These are phyloP conservation scores for Leishmania major DNA, from an alignment of 208 protist species.

Conservation along the genomic window DNA sequence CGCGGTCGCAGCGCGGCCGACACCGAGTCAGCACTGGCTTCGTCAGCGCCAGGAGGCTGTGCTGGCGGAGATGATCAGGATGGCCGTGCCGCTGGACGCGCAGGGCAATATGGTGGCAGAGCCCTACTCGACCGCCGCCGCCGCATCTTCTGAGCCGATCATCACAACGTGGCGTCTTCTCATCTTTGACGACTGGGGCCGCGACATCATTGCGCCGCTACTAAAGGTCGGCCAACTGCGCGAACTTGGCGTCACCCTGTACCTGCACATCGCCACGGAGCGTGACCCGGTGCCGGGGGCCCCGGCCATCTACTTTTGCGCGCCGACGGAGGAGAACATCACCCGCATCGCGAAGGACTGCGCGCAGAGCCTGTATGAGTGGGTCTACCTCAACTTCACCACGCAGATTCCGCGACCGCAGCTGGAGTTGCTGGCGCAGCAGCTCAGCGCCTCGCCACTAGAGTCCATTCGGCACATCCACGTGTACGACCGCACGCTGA, in stretches of 20 bases:
- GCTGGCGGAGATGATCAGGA: constrained; percentile 72
- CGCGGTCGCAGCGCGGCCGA: neutral
- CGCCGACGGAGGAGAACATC: constrained; percentile 89
- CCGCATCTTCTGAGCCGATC: constrained; percentile 23
- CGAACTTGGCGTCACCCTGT: constrained; percentile 88
- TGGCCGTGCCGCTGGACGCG: constrained; percentile 57
- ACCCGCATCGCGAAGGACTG: constrained; percentile 74
- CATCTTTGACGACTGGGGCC: constrained; percentile 87
- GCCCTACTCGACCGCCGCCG: constrained; percentile 21
- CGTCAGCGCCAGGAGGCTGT: constrained; percentile 72
- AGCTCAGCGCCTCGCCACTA: constrained; percentile 49
- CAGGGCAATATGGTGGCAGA: constrained; percentile 43
- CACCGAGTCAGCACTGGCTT: constrained; percentile 51
- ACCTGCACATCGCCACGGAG: constrained; percentile 85
- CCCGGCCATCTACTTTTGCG: constrained; percentile 90
- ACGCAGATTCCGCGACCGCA: constrained; percentile 66
- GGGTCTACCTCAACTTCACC: constrained; percentile 91
- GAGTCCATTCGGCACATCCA: constrained; percentile 79
- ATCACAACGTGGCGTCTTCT: constrained; percentile 83
- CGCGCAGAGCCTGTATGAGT: constrained; percentile 78
- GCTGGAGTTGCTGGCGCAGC: constrained; percentile 76
- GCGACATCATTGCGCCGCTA: constrained; percentile 89
- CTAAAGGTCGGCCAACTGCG: constrained; percentile 87
- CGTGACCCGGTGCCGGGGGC: constrained; percentile 87
- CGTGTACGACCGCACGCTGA: constrained; percentile 85